Conservation (phyloP, 2,329 filamentous ascomycete genomes). For the Pseudogymnoascus sp. region DNA sequence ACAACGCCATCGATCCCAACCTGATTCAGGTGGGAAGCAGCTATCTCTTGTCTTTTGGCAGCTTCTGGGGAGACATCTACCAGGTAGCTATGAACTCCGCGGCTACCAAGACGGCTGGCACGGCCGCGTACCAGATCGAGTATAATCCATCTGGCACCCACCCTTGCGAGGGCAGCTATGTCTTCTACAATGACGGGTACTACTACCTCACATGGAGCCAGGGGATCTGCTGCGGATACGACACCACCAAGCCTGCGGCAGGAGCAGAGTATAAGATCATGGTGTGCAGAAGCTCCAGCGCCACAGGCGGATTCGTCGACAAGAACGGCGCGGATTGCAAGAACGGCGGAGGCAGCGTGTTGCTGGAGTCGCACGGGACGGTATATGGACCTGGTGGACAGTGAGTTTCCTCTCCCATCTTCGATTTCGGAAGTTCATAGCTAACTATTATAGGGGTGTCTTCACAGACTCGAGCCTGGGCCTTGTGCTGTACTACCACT, state of each 20-base stretch:
- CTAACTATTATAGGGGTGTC: conserved; percentile 38
- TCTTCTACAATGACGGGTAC: conserved; percentile 48
- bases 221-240: conserved; percentile 56
- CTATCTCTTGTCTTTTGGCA: conserved; percentile 55
- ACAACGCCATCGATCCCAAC: conserved; percentile 57
- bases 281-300: conserved; percentile 51
- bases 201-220: conserved; percentile 60
- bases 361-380: conserved; percentile 51
- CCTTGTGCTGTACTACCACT: conserved; percentile 56
- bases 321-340: conserved; percentile 45
- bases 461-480: conserved; percentile 43
- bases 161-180: conserved; percentile 49
- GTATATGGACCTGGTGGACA: conserved; percentile 62
- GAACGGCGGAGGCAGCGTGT: conserved; percentile 50
- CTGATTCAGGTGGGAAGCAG: conserved; percentile 37
- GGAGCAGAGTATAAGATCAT: conserved; percentile 61
- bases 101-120: conserved; percentile 26
- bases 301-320: conserved; percentile 50
- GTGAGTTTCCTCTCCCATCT: conserved; percentile 13
- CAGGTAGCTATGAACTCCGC: conserved; percentile 44
- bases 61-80: conserved; percentile 61
- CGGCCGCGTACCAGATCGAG: conserved; percentile 40
- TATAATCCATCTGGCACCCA: conserved; percentile 45
- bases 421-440: background rate
- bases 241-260: conserved; percentile 40